Percentiles rank a stretch among this genome's conserved stretches.
Conservation (phyloP, 2,329 filamentous ascomycete genomes). For the Lasiodiplodia sp. region DNA sequence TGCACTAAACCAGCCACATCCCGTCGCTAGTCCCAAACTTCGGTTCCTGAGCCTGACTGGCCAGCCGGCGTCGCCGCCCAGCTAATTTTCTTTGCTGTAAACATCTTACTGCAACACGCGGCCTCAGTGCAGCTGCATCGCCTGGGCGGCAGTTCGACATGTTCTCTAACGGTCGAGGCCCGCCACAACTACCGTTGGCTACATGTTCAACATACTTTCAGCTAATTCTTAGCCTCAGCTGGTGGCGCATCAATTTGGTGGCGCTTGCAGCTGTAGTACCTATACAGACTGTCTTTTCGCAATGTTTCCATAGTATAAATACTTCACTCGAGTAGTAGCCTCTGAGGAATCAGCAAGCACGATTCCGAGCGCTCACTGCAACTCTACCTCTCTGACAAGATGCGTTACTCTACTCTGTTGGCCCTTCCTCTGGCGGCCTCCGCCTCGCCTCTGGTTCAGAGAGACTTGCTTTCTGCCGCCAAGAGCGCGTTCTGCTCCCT, state of each 20-base stretch:
- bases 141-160: background rate
- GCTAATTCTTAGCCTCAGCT: background rate
- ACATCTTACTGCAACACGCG: background rate
- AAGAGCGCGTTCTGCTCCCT: conserved; percentile 2
- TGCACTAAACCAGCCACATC: background rate
- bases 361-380: background rate
- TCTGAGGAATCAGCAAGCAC: background rate
- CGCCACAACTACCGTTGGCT: background rate
- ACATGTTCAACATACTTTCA: background rate
- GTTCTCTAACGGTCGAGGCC: background rate
- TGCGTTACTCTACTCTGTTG: conserved; percentile 5
- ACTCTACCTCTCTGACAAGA: background rate
- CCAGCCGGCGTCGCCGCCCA: background rate
- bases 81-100: background rate
- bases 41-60: background rate
- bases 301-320: background rate
- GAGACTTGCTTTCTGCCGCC: background rate
- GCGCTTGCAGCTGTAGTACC: background rate
- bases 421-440: background rate
- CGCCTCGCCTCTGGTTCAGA: background rate
- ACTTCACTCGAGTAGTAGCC: background rate
- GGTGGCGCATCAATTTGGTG: background rate
- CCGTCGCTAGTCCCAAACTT: too few species aligned
- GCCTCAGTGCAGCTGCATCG: background rate
- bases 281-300: background rate